Conservation (phyloP, 805 yeast genomes). For the Candida multigemmis region DNA sequence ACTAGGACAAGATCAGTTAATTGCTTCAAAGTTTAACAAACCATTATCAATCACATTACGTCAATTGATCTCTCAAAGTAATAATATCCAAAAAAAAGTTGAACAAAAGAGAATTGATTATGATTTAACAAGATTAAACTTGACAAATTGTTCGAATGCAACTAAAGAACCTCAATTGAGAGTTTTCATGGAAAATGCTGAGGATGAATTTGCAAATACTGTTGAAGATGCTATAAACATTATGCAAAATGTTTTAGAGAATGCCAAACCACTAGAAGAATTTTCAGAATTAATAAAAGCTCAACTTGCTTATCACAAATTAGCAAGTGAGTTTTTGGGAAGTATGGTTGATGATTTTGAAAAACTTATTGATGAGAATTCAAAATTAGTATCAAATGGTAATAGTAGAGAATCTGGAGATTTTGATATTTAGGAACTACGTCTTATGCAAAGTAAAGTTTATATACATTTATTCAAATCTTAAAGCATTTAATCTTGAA, state of each 20-base stretch:
- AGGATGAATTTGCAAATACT: conserved; percentile 83
- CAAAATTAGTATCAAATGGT: conserved; percentile 6
- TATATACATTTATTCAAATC: conserved; percentile 5
- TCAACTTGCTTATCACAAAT: conserved; percentile 73
- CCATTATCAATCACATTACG: conserved; percentile 55
- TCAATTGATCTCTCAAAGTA: conserved; percentile 52
- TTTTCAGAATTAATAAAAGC: conserved; percentile 65
- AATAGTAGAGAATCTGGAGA: conserved; percentile 22
- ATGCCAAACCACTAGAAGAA: conserved; percentile 60
- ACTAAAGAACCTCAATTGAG: conserved; percentile 62
- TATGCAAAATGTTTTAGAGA: conserved; percentile 72
- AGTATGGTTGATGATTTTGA: conserved; percentile 58
- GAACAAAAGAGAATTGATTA: conserved; percentile 71
- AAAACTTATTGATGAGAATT: conserved; percentile 42
- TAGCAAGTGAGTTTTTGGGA: conserved; percentile 59
- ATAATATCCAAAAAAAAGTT: conserved; percentile 62
- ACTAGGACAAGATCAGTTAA: conserved; percentile 70
- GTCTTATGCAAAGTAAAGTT: neutral
- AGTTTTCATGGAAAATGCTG: conserved; percentile 72
- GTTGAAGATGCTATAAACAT: conserved; percentile 80
- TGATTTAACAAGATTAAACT: conserved; percentile 59
- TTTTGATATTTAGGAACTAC: conserved; percentile 16
- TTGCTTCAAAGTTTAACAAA: conserved; percentile 60
- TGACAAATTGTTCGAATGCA: conserved; percentile 31
- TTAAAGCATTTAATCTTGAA: conserved; percentile 20